These are phyloP conservation scores for Apiotrichum gracile DNA, from an alignment of 1,284 basidiomycete genomes.

Conservation along the genomic window DNA sequence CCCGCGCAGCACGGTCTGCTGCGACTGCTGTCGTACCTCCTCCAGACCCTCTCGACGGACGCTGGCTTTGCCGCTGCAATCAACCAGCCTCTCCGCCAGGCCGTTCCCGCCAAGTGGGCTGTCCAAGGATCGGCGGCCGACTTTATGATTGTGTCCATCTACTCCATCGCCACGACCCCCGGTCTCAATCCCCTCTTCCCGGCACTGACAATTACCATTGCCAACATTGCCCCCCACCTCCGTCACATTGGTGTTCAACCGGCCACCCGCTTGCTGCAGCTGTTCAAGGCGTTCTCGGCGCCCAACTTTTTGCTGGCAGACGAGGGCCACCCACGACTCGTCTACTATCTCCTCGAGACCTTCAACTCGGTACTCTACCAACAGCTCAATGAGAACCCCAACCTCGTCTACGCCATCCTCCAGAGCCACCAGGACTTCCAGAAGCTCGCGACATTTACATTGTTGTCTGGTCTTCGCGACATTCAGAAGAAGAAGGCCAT, in stretches of 20 bases:
- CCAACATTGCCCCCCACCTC: conserved; percentile 81
- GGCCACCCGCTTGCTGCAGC: conserved; percentile 73
- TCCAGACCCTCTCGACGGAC: conserved; percentile 86
- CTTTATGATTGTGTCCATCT: conserved; percentile 84
- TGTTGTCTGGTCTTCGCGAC: conserved; percentile 73
- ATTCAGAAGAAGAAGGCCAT: conserved; percentile 66
- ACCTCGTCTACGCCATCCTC: conserved; percentile 79
- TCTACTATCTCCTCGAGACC: conserved; percentile 69
- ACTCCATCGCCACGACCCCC: conserved; percentile 81
- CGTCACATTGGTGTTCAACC: conserved; percentile 72
- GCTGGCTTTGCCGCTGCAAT: conserved; percentile 65
- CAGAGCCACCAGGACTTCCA: conserved; percentile 76
- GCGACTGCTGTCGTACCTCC: conserved; percentile 79
- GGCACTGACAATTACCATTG: conserved; percentile 79
- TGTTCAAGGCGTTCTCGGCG: conserved; percentile 83
- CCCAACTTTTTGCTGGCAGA: conserved; percentile 84
- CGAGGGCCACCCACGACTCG: conserved; percentile 82
- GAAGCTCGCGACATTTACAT: conserved; percentile 79
- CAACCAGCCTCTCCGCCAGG: conserved; percentile 53
- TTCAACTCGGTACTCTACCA: conserved; percentile 78
- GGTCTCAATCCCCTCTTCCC: conserved; percentile 83
- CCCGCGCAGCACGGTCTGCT: conserved; percentile 91
- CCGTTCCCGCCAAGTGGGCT: conserved; percentile 68
- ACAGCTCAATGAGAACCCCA: conserved; percentile 66
- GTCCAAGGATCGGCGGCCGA: conserved; percentile 70